Base-by-base conservation (phyloP, 192 early-diverging fungal species). In the Entomortierella lignicola region DNA sequence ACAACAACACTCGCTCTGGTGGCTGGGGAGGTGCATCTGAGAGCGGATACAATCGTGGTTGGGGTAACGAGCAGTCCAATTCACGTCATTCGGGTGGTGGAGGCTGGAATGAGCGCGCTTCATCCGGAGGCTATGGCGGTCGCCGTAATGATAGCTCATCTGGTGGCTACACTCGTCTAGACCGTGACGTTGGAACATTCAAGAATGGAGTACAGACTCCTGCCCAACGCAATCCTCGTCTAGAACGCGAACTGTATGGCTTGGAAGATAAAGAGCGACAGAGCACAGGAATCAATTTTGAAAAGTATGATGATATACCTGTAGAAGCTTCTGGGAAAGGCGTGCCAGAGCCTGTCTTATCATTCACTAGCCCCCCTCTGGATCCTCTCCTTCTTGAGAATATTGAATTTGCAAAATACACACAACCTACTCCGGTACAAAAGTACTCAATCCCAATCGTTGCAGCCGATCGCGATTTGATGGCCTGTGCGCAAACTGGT, bases 401-500 rank as follows among this genome's bases (percentile, higher is more conserved):
- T 86, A 94, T 98, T 70, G 91, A 92, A 69, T 83, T 97, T 8
- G 88, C 95, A 60, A 84, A 89, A 23, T 99, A 97, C 88, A 87
- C 85, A 20, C 89, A 88, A 61, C 96, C 97, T 12, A 99, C 97
- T 30, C 97, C 97, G 13, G 96, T 99, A 27, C 97, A 99, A 84
- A 95, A 96, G 83, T 91, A 93, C 79, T 95, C 95, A 20, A 91
- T 93, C 72, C 91, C 90, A 66, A 93, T 93, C 77, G 92, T 96
- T 31, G 80, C 84, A 39, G 80, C 83, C n/a, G 92, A 91, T 58
- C 92, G 97, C 69, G 97, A 99, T 83, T 83, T 99, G 82, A 99
- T 99, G 97, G 97, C 96, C 25, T 99, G 96, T 80, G 97, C 97
- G 30, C 97, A 99, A 84, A 99, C 97, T 20, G 97, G 97, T 79